These are phyloP conservation scores for Musa balbisiana DNA, from an alignment of 202 grass and related monocot species.

Conservation along the genomic window DNA sequence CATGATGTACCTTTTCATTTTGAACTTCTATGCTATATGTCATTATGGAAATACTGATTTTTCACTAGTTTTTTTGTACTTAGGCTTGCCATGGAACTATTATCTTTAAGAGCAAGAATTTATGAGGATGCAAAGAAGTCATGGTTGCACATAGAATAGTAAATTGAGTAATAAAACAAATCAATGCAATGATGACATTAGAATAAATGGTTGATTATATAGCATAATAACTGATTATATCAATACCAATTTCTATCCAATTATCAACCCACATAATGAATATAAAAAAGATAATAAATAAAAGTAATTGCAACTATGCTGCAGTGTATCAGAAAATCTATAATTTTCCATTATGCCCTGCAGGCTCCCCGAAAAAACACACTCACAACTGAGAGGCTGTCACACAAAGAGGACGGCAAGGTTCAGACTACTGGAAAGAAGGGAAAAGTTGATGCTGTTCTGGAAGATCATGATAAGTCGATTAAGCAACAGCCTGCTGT, in stretches of 20 bases:
- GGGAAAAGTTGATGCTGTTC: neutral
- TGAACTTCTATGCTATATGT: neutral
- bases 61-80: neutral
- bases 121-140: no score
- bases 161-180: no score
- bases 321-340: neutral
- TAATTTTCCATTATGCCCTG: neutral
- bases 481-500: constrained; percentile 1
- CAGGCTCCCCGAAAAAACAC: neutral
- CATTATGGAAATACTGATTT: neutral
- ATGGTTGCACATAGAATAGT: no score
- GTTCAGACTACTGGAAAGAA: constrained; percentile 3
- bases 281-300: neutral
- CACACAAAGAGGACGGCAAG: constrained; percentile 5
- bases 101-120: no score
- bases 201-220: neutral
- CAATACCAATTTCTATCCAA: neutral
- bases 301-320: neutral
- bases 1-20: neutral
- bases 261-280: neutral
- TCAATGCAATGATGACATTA: neutral
- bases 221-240: neutral
- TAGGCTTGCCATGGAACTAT: neutral
- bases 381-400: neutral
- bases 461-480: neutral